Base-by-base conservation (phyloP, 352 stramenopile species). In the Pythium grandisporangium region DNA sequence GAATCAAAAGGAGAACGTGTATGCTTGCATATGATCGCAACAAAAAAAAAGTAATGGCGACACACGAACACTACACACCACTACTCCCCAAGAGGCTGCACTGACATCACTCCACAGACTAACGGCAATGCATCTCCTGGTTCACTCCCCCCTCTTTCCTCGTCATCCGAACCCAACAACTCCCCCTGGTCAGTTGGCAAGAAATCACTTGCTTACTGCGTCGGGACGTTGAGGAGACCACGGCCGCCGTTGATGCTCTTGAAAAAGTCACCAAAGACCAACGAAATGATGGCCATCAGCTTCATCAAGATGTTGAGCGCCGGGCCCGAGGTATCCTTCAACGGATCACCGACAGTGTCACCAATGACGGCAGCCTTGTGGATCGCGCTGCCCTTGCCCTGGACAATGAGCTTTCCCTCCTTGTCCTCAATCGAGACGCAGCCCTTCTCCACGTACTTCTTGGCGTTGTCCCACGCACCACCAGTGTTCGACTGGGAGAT, bases 221-320 rank as follows among this genome's bases (percentile, higher is more conserved):
- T n/a, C 21, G 69, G 63, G 36, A 96, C 66, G 55, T 95, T 95
- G 53, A 99, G 84, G 48, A 98, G 51, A 61, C 95, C 95, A 43
- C 76, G 72, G 61, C 95, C 95, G 49, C 80, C 66, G 70, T 99
- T 99, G 73, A 98, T 96, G 55, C 93, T 93, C 75, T 96, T 97
- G 74, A 99, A 99, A 59, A 97, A 98, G 62, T 98, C 93, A 30
- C 96, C 96, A 61, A 99, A 99, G 17, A 99, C 96, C 37, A 99
- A 75, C 58, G 93, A 98, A 52, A 99, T 95, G 49, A 99, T 98
- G 50, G 96, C 95, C 94, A 98, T 99, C 30, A 99, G 66, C 85
- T 99, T 99, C 95, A 99, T 99, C 42, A 99, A 70, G 77, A 99
- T 99, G 79, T 99, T 99, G 38, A 99, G 78, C 39, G 96, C 93